phyloP scores from a whole-genome alignment of 2,329 filamentous ascomycete genomes.

The Didymella segeticola region DNA sequence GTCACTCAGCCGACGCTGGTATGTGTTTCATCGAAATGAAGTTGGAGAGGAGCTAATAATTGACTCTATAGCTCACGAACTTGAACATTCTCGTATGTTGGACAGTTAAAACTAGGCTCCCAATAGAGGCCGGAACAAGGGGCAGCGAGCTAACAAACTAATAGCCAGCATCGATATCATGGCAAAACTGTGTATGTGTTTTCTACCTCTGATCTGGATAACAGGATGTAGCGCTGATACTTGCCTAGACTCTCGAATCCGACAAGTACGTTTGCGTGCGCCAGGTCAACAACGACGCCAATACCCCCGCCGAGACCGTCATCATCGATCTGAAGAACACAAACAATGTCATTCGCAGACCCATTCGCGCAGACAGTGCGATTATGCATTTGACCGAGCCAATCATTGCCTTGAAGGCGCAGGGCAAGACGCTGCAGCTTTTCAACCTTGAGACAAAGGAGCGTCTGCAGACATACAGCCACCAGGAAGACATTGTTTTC shows the following conservation, averaged over 20 bases:
- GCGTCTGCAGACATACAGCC: slow-evolving; percentile 95
- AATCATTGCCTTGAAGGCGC: slow-evolving; percentile 95
- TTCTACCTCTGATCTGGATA: neutral
- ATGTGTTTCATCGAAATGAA: slow-evolving; percentile 32
- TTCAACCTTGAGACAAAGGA: slow-evolving; percentile 93
- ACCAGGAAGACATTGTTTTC: slow-evolving; percentile 97
- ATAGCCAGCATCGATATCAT: slow-evolving; percentile 76
- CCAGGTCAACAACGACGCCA: slow-evolving; percentile 82
- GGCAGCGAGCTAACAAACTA: slow-evolving; percentile 38
- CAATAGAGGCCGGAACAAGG: slow-evolving; percentile 21
- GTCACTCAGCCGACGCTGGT: slow-evolving; percentile 83
- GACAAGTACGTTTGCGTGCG: slow-evolving; percentile 96
- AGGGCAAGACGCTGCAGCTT: slow-evolving; percentile 93
- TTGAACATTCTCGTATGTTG: slow-evolving; percentile 57
- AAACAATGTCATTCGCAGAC: slow-evolving; percentile 92
- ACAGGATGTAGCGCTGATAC: slow-evolving; percentile 27
- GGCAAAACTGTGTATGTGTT: slow-evolving; percentile 80
- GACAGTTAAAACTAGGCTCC: slow-evolving; percentile 18
- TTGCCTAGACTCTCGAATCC: slow-evolving; percentile 87
- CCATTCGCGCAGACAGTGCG: slow-evolving; percentile 98
- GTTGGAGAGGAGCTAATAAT: slow-evolving; percentile 38
- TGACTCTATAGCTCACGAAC: slow-evolving; percentile 50
- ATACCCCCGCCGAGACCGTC: slow-evolving; percentile 88
- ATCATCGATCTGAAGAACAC: slow-evolving; percentile 97
- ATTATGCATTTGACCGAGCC: slow-evolving; percentile 99